Evolutionary conservation across 73 alveolate genomes (phyloP), one percentile per base, ranked within the genome.

Genomic region (Tetrahymena borealis): DNA sequence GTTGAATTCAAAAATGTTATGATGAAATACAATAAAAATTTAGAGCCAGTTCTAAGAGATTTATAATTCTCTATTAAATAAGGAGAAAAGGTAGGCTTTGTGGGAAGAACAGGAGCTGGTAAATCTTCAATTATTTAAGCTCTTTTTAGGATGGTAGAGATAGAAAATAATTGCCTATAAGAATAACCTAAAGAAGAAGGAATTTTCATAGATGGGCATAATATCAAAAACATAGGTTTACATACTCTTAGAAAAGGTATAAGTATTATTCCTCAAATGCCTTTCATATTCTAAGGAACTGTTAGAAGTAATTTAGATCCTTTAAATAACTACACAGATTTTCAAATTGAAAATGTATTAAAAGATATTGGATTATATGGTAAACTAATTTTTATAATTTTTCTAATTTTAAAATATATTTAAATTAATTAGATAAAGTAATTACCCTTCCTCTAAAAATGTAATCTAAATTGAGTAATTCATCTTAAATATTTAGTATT

Each of bases 71-170:
- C 38, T 32, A 94, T 98, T 13, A 24, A 91, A 15, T 96, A 98
- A 39, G 96, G 97, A 79, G 98, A 96, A 93, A 98, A 98, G 95
- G 96, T 99, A 18, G 99, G 99, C 5, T 95, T 98, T 24, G 99
- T 99, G 13, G 99, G 99, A 9, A 97, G 99, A 93, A 99, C 99
- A 35, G 99, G 96, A 36, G 94, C 96, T 20, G 98, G 98, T 9
- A 97, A 97, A 93, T 95, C 98, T 33, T 94, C 98, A 28, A 95
- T 97, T 13, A 92, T 97, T 42, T 95, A 92, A 60, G 94, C 94
- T 91, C 93, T 97, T 24, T 98, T 98, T 94, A 94, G 99, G 93
- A 95, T 98, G 15, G 91, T 91, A 33, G 99, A 97, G 60, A 92
- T 96, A 8, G 93, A 91, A 33, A 24, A 60, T n/a, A n/a, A n/a